Percentiles rank a stretch among this genome's conserved stretches.
Evolutionary conservation across 345 rosid species (phyloP).

Genomic region (Garcia nutans): DNA sequence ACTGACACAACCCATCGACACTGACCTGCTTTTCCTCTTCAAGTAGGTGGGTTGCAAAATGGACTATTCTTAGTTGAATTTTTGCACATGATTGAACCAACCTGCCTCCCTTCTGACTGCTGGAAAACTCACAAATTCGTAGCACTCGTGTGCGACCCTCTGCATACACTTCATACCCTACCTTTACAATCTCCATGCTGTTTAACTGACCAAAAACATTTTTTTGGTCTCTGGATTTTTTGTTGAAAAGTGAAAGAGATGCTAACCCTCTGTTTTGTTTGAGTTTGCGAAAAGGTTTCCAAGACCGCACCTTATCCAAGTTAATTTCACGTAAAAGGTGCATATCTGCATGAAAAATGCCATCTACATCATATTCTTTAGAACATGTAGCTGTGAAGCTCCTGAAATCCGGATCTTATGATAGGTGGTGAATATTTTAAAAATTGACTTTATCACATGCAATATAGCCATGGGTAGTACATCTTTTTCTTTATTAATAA

Average conservation of each 20-base stretch:
- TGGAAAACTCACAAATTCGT: constrained; percentile 66
- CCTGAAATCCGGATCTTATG: neutral
- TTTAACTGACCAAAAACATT: constrained; percentile 35
- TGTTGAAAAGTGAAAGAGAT: constrained; percentile 47
- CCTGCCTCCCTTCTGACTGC: constrained; percentile 43
- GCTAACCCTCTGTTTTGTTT: constrained; percentile 50
- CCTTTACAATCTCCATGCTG: constrained; percentile 48
- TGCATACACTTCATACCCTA: constrained; percentile 92
- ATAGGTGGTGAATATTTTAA: neutral
- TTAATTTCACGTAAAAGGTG: constrained; percentile 70
- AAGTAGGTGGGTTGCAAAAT: constrained; percentile 63
- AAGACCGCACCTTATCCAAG: constrained; percentile 87
- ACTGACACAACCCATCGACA: constrained; percentile 16
- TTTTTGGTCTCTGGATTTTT: constrained; percentile 43
- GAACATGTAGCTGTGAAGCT: neutral
- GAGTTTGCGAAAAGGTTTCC: constrained; percentile 79
- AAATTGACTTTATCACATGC: neutral
- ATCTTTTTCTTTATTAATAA: neutral
- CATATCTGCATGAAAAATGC: constrained; percentile 47
- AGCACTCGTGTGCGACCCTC: constrained; percentile 84
- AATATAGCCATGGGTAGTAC: neutral
- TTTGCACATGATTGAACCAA: constrained; percentile 48
- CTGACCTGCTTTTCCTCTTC: constrained; percentile 69
- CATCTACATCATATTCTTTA: constrained; percentile 10
- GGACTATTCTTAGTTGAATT: constrained; percentile 62